Evolutionary conservation across 179 eudicot genomes (phyloP), one percentile per base, ranked within the genome.

Genomic region (Spinacia oleracea): DNA sequence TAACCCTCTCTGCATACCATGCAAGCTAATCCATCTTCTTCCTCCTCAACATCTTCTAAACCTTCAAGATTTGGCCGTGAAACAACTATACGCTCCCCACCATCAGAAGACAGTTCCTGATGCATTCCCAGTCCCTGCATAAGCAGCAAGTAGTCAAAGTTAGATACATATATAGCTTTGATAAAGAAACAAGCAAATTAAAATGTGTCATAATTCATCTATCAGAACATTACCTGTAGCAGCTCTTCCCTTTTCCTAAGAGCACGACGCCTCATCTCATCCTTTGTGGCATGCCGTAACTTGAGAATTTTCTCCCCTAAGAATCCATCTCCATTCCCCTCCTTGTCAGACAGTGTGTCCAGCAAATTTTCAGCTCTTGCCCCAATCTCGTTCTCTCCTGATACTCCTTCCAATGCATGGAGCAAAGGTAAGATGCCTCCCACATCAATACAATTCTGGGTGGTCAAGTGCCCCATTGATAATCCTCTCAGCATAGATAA

Each of bases 1-100:
- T 96, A 96, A 46, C 99, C 99, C 83, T 96, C 99, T 76, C 99
- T 85, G 84, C 99, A 96, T 6, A 96, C 99, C 99, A 96, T 96
- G 90, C 99, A 96, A 63, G 99, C 98, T 78, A 96, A 76, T 35
- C 98, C 99, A 68, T 91, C 99, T 87, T 93, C 98, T 80, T 96
- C 99, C 76, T 96, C 99, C 80, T 96, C 94, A 45, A 96, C 90
- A 46, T 96, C 99, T 73, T 96, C 99, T 56, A 93, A 84, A 29
- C 99, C 99, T 90, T 96, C 99, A 72, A 96, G 94, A 81, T 84
- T 82, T 38, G 98, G 98, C 80, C 75, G 89, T 74, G 93, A 76
- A 68, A 93, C 94, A 72, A 96, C 86, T 69, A 96, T 96, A 27
- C 99, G 88, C 81, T 92, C 98, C 60, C 99, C 98, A 77, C 98